Evolutionary conservation across 2,329 filamentous ascomycete species (phyloP).

Genomic region (Fusarium hostae): DNA sequence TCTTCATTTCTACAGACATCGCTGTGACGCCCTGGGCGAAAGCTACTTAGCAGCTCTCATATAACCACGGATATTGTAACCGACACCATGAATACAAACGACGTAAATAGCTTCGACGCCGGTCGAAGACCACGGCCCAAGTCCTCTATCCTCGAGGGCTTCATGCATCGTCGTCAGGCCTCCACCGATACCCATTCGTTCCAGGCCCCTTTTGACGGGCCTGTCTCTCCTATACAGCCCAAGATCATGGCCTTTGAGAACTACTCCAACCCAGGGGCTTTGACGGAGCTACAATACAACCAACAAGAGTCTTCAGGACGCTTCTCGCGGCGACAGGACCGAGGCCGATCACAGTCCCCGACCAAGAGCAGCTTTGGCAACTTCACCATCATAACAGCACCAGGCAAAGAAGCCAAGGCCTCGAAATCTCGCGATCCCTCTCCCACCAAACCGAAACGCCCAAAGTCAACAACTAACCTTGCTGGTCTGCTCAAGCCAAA

Average conservation of each 20-base stretch:
- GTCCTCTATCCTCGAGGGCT: slow-evolving; percentile 61
- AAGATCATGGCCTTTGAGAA: slow-evolving; percentile 48
- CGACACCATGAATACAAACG: slow-evolving; percentile 25
- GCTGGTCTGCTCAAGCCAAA: slow-evolving; percentile 79
- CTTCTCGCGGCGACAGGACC: slow-evolving; percentile 53
- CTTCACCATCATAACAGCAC: slow-evolving; percentile 58
- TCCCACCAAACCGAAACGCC: slow-evolving; percentile 76
- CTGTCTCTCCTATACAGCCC: slow-evolving; percentile 42
- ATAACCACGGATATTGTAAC: slow-evolving; percentile 10
- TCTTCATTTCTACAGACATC: slow-evolving; percentile 16
- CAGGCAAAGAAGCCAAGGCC: slow-evolving; percentile 53
- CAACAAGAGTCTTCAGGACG: slow-evolving; percentile 56
- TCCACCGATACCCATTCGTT: slow-evolving; percentile 55
- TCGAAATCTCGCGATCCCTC: slow-evolving; percentile 60
- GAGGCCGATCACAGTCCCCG: slow-evolving; percentile 55
- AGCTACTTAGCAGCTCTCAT: slow-evolving; percentile 13
- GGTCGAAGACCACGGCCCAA: slow-evolving; percentile 56
- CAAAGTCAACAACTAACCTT: slow-evolving; percentile 87
- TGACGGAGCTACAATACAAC: slow-evolving; percentile 69
- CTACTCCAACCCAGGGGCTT: slow-evolving; percentile 56
- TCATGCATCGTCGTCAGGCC: slow-evolving; percentile 62
- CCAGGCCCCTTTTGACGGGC: slow-evolving; percentile 41
- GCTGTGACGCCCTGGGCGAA: slow-evolving; percentile 1
- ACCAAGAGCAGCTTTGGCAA: slow-evolving; percentile 56
- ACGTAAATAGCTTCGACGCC: slow-evolving; percentile 32